phyloP scores from a whole-genome alignment of 2,329 filamentous ascomycete genomes.

The Polytolypa hystricis region DNA sequence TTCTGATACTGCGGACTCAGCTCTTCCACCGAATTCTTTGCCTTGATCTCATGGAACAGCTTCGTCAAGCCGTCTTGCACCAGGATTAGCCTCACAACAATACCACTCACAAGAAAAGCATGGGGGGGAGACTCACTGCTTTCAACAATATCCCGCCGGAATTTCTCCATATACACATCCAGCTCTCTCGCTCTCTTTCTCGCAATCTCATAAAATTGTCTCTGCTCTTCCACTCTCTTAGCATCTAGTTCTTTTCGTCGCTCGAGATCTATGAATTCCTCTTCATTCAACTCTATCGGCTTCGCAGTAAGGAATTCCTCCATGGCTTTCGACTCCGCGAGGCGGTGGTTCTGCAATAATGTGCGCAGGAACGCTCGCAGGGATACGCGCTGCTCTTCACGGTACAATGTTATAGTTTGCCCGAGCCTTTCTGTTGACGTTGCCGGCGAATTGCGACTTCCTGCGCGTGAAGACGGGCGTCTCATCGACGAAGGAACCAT shows the following conservation, averaged over 20 bases:
- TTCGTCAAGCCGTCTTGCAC: constrained; percentile 77
- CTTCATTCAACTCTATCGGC: constrained; percentile 64
- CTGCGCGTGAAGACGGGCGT: constrained; percentile 13
- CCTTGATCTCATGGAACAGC: constrained; percentile 83
- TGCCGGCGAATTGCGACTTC: constrained; percentile 22
- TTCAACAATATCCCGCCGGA: constrained; percentile 56
- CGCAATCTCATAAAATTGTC: constrained; percentile 90
- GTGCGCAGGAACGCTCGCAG: constrained; percentile 82
- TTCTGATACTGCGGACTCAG: constrained; percentile 94
- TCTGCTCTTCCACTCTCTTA: constrained; percentile 83
- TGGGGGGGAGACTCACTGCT: constrained; percentile 49
- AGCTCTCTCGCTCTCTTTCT: constrained; percentile 79
- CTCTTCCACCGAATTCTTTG: constrained; percentile 77
- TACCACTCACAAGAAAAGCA: constrained; percentile 23
- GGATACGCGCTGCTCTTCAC: constrained; percentile 85
- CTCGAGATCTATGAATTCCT: constrained; percentile 72
- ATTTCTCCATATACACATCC: constrained; percentile 93
- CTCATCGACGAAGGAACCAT: constrained; percentile 5
- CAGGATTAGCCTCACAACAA: constrained; percentile 7
- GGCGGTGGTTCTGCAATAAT: constrained; percentile 70
- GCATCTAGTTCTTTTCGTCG: constrained; percentile 73
- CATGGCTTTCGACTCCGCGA: constrained; percentile 74
- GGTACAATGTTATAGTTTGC: constrained; percentile 55
- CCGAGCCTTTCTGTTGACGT: constrained; percentile 32
- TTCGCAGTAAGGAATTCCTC: constrained; percentile 67